Conservation (phyloP, 2,329 filamentous ascomycete species). For the Penicillium sp. region DNA sequence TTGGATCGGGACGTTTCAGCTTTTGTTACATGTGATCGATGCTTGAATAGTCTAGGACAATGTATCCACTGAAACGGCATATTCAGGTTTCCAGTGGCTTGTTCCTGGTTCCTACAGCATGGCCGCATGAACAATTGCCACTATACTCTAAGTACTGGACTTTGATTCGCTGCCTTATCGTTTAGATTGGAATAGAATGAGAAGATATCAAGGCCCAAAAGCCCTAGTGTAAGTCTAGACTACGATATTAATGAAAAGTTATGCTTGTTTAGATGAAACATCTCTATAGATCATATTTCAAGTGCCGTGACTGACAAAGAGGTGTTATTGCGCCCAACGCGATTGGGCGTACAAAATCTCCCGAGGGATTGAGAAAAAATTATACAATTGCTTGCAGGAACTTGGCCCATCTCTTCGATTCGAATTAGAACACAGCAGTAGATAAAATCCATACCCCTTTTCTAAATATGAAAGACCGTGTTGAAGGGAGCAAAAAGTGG, state of each 20-base stretch:
- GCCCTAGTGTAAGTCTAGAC: too few relatives aligned
- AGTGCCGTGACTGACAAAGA: neutral
- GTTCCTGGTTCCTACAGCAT: constrained; percentile 2
- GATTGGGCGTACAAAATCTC: constrained; percentile 1
- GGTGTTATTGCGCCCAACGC: constrained; percentile 3
- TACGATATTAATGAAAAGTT: too few relatives aligned
- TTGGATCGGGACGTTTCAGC: neutral
- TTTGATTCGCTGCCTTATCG: neutral
- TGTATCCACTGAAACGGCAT: neutral
- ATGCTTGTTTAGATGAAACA: neutral
- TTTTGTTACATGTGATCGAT: neutral
- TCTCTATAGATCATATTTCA: neutral
- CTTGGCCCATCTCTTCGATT: neutral
- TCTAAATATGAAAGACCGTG: neutral
- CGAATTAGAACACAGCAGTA: neutral
- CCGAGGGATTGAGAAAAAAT: neutral
- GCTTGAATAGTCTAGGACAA: neutral
- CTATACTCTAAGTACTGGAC: neutral
- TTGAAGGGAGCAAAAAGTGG: constrained; percentile 9
- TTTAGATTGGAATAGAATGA: neutral
- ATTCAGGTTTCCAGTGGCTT: neutral
- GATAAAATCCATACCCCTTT: neutral
- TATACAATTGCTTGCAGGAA: neutral
- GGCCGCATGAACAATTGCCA: neutral
- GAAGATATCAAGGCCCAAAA: neutral